phyloP scores from a whole-genome alignment of 2,329 filamentous ascomycete genomes.

The Helotiales sp. region DNA sequence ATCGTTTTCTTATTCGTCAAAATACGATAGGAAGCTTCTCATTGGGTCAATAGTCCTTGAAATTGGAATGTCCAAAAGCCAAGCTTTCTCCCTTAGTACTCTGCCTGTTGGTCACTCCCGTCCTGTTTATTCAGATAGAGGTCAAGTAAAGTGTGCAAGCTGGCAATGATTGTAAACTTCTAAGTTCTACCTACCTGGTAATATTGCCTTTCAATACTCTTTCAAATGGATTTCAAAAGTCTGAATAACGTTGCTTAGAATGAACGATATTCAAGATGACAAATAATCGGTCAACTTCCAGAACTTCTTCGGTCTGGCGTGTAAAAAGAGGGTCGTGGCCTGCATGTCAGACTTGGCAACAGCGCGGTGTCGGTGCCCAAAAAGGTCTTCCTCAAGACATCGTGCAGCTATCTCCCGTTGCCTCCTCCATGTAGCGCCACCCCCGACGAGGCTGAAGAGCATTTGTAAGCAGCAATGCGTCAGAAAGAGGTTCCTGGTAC shows the following conservation, averaged over 20 bases:
- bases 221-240: neutral
- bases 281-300: neutral
- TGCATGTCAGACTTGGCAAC: conserved; percentile 1
- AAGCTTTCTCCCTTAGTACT: neutral
- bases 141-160: neutral
- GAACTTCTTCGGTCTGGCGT: no score
- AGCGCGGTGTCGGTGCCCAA: neutral
- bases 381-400: neutral
- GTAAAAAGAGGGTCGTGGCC: neutral
- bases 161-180: neutral
- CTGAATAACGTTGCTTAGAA: neutral
- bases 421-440: neutral
- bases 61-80: neutral
- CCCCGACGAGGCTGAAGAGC: neutral
- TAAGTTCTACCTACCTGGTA: neutral
- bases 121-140: neutral
- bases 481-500: neutral
- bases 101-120: neutral
- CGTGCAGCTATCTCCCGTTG: neutral
- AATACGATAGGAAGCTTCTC: neutral
- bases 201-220: neutral
- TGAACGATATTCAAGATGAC: neutral
- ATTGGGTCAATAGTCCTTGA: neutral
- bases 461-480: neutral
- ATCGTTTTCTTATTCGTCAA: neutral